These are phyloP conservation scores for Diaporthe batatas DNA, from an alignment of 2,329 filamentous ascomycete species.

Conservation along the genomic window DNA sequence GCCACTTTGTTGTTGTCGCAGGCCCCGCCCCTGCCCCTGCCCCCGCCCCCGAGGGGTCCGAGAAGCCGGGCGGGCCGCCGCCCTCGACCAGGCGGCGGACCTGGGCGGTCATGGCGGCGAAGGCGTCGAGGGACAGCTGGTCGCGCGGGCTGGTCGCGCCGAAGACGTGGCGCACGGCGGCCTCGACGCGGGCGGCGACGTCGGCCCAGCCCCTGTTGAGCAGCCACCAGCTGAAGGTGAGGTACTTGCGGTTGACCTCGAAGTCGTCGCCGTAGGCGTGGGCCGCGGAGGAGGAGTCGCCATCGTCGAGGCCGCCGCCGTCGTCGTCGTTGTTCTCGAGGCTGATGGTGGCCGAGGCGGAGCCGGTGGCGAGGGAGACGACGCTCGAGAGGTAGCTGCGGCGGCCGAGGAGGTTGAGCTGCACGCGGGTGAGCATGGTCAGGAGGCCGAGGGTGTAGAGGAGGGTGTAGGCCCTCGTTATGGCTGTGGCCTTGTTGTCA, in stretches of 20 bases:
- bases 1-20: conserved; percentile 75
- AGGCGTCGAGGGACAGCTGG: conserved; percentile 82
- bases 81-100: conserved; percentile 90
- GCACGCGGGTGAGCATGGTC: conserved; percentile 91
- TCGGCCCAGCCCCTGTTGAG: conserved; percentile 91
- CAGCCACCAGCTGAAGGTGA: conserved; percentile 98
- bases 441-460: conserved; percentile 92
- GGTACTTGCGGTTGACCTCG: conserved; percentile 93
- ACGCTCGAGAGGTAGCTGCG: conserved; percentile 97
- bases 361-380: conserved; percentile 86
- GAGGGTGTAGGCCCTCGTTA: conserved; percentile 90
- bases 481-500: conserved; percentile 66
- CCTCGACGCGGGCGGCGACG: conserved; percentile 83
- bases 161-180: conserved; percentile 91
- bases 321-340: conserved; percentile 96
- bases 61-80: conserved; percentile 32
- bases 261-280: conserved; percentile 93
- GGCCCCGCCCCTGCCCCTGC: no score
- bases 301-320: conserved; percentile 72
- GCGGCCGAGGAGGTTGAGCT: conserved; percentile 95
- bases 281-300: conserved; percentile 77
- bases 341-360: conserved; percentile 81
- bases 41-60: not conserved
- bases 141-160: conserved; percentile 90
- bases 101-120: conserved; percentile 84